Evolutionary conservation across 345 rosid species (phyloP), one percentile per base, ranked within the genome.

Genomic region (Heritiera fomes): DNA sequence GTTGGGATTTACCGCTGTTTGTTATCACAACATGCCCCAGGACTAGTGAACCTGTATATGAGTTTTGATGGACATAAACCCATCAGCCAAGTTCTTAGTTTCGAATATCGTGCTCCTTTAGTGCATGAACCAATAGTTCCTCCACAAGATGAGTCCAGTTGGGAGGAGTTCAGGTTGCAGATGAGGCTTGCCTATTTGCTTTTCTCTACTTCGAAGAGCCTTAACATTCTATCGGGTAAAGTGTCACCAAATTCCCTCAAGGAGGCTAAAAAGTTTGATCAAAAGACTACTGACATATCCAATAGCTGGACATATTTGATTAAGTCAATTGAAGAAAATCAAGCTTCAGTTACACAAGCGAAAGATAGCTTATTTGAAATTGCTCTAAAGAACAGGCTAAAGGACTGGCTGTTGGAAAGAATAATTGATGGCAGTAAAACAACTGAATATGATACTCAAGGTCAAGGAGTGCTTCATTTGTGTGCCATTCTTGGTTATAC

Each of bases 381-480:
- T 64, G 80, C 89, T 86, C 81, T 94, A 83, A 91, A 90, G 89
- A 94, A 83, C 84, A 86, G 85, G 81, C 71, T 96, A 38, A 89
- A 87, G 84, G 98, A 96, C 78, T 96, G 99, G 99, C 85, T 96
- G 46, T 71, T 88, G 86, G 99, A 96, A 88, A 94, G 92, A 85
- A 83, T 92, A 75, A 77, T 88, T 8, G 88, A 86, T 76, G 94
- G 97, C 56, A 64, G 86, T 81, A 91, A 81, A 85, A 69, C 89
- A 62, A 81, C 76, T 23, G 93, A 87, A 71, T 87, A 88, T 82
- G 99, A 96, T 80, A 75, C 79, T 70, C 87, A 88, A 76, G 99
- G 99, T 77, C 95, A 78, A 78, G 98, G 95, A 72, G 98, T 90
- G 76, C 89, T 96, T 77, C 99, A 96, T 88, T 86, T 94, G 81